Evolutionary conservation across 2,329 filamentous ascomycete genomes (phyloP).

Genomic region (Fusarium lateritium): DNA sequence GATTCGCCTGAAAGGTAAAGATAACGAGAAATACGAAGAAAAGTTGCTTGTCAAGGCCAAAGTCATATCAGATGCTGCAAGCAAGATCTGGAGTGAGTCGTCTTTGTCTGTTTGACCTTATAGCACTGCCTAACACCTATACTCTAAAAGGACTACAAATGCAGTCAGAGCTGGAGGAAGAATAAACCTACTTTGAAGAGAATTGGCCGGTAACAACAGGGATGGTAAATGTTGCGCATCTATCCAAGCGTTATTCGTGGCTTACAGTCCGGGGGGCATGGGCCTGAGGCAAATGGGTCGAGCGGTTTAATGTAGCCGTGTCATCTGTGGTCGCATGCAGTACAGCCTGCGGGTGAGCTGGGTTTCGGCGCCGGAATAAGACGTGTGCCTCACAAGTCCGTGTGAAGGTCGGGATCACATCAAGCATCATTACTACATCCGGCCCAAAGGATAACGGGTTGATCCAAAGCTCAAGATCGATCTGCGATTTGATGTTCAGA

Average conservation of each 20-base stretch:
- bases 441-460: not conserved
- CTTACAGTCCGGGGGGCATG: not conserved
- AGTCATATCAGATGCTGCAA: constrained; percentile 78
- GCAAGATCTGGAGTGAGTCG: constrained; percentile 75
- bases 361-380: constrained; percentile 14
- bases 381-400: constrained; percentile 10
- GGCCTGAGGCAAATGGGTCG: constrained; percentile 31
- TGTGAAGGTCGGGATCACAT: constrained; percentile 2
- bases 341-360: constrained; percentile 6
- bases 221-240: not conserved
- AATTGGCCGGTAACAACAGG: not conserved
- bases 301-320: constrained; percentile 17
- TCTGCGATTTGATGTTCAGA: constrained; percentile 2
- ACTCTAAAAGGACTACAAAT: constrained; percentile 62
- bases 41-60: constrained; percentile 78
- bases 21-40: constrained; percentile 72
- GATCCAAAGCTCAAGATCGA: constrained; percentile 2
- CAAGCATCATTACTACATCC: constrained; percentile 6
- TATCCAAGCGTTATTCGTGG: not conserved
- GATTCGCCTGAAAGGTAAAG: constrained; percentile 65
- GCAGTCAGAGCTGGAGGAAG: constrained; percentile 65
- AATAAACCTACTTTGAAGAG: constrained; percentile 47
- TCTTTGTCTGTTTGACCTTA: not conserved
- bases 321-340: constrained; percentile 26
- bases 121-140: constrained; percentile 29